Evolutionary conservation across 1,139 yeast genomes (phyloP), one percentile per base, ranked within the genome.

Genomic region (Diutina siamensis): DNA sequence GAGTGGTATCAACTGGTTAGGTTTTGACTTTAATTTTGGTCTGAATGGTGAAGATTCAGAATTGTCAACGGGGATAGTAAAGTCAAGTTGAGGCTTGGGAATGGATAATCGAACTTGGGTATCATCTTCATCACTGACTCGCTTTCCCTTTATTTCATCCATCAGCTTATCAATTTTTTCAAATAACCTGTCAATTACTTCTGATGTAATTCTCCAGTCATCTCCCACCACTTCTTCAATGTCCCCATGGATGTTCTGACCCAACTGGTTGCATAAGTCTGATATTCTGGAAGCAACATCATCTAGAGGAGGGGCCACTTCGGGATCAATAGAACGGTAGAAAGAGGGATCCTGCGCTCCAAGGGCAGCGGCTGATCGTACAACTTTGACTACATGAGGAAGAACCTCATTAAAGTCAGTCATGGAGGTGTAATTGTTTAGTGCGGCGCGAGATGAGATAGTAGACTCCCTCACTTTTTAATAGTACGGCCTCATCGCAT

Each of bases 291-390:
- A n/a, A 19, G 20, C 15, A 4, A 25, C 18, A n/a, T 8, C 32
- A 5, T 38, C 42, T 4, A 38, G 21, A 10, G 17, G 19, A 10
- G 33, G 3, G 5, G 19, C 42, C 42, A 25, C 42, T 18, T 13
- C 31, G 2, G 68, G 56, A 56, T 87, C 94, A n/a, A 88, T 60
- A 42, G 88, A 76, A 47, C 72, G 73, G 62, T 80, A 78, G 56
- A 89, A 92, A 41, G 73, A 74, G 22, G 88, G 74, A 64, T 92
- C 98, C 52, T 85, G 87, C 0, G 87, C 78, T 2, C 88, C 83
- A 42, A 92, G 64, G 2, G 84, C 77, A 4, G 83, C 68, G 0
- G 96, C 77, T 1, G 85, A 74, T 51, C 95, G 71, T 34, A 87
- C 78, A 13, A 34, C 31, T 18, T 21, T 21, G n/a, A 42, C 38